phyloP scores from a whole-genome alignment of 2,329 filamentous ascomycete species.

The Botrytis paeoniae region DNA sequence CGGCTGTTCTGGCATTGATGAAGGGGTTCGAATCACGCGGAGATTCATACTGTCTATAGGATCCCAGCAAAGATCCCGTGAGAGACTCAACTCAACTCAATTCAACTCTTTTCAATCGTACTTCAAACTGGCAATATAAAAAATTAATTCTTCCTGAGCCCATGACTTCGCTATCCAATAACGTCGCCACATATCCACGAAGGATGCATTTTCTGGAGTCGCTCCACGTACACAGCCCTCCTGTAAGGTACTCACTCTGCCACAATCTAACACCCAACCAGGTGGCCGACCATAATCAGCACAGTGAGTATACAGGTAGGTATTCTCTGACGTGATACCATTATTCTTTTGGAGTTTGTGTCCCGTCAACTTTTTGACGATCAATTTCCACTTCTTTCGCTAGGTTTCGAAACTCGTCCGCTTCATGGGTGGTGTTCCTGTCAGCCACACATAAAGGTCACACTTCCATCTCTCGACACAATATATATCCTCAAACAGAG shows the following conservation, averaged over 20 bases:
- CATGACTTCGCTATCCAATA: not conserved
- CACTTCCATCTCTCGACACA: not conserved
- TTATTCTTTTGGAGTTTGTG: no score
- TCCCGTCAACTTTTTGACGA: not conserved
- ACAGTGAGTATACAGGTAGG: not conserved
- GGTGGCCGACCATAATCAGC: not conserved
- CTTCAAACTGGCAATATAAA: not conserved
- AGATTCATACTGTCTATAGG: not conserved
- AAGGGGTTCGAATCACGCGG: not conserved
- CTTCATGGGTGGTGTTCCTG: not conserved
- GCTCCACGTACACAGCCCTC: slow-evolving; percentile 7
- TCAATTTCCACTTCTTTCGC: not conserved
- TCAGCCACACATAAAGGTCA: not conserved
- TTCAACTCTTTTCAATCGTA: not conserved
- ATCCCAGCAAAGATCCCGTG: not conserved
- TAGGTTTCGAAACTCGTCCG: not conserved
- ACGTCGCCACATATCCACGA: not conserved
- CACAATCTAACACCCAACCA: slow-evolving; percentile 1
- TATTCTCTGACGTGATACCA: not conserved
- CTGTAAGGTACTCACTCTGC: slow-evolving; percentile 4
- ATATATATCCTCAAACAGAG: not conserved
- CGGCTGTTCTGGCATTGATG: not conserved
- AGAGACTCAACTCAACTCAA: not conserved
- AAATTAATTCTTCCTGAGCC: not conserved
- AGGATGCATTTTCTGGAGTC: not conserved